Conservation (phyloP, 176 grass and related monocot species). For the Rhipidocladum racemiflorum region DNA sequence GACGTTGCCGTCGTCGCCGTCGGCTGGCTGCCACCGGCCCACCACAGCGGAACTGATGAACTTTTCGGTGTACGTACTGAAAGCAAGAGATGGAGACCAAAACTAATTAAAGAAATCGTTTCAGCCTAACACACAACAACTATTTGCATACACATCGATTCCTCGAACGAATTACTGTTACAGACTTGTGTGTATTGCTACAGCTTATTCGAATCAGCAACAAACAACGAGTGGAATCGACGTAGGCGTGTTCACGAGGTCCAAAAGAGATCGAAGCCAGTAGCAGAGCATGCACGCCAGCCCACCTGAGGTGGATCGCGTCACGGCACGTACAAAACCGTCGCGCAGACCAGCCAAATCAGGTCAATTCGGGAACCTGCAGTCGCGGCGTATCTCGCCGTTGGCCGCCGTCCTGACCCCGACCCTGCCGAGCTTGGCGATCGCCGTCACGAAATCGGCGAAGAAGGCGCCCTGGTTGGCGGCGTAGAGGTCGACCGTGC, state of each 20-base stretch:
- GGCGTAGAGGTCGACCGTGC: constrained; percentile 48
- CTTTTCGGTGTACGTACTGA: not conserved
- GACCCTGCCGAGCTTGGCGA: constrained; percentile 51
- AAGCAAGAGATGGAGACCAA: not conserved
- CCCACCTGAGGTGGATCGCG: not conserved
- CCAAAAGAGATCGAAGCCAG: not conserved
- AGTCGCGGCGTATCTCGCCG: constrained; percentile 59
- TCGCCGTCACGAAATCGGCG: constrained; percentile 37
- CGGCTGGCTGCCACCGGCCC: not conserved
- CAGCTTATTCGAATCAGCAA: not conserved
- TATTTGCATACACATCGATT: not conserved
- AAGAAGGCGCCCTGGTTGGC: constrained; percentile 47
- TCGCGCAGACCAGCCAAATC: not conserved
- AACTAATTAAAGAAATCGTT: not conserved
- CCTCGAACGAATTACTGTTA: not conserved
- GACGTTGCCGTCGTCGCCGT: too few relatives aligned
- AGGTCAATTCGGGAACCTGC: constrained; percentile 42
- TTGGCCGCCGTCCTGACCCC: constrained; percentile 36
- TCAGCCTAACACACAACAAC: not conserved
- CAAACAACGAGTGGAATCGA: not conserved
- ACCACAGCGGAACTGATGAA: not conserved
- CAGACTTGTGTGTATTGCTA: not conserved
- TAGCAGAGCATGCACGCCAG: not conserved
- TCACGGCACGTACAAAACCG: constrained; percentile 3
- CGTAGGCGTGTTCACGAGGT: not conserved